phyloP scores from a whole-genome alignment of 768 basidiomycete species.

The Lentinus tigrinus region DNA sequence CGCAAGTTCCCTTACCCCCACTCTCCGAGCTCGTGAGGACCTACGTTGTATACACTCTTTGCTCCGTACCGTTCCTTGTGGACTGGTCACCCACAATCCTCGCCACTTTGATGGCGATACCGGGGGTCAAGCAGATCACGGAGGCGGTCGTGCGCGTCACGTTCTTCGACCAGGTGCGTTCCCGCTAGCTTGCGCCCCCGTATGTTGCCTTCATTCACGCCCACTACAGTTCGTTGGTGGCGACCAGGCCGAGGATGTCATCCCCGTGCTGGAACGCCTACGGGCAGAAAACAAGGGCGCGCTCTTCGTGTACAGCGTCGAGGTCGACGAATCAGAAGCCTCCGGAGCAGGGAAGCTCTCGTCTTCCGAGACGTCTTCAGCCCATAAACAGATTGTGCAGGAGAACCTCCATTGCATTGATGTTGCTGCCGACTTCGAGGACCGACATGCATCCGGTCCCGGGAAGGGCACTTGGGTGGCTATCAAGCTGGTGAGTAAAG shows the following conservation, averaged over 20 bases:
- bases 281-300: conserved; percentile 73
- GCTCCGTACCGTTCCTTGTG: conserved; percentile 73
- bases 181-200: not conserved
- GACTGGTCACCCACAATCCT: conserved; percentile 73
- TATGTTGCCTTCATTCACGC: not conserved
- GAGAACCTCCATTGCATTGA: conserved; percentile 80
- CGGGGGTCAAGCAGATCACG: conserved; percentile 57
- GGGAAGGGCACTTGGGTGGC: conserved; percentile 79
- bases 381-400: conserved; percentile 63
- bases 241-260: conserved; percentile 68
- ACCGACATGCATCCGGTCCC: conserved; percentile 26
- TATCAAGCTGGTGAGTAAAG: conserved; percentile 62
- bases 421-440: conserved; percentile 81
- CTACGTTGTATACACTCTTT: conserved; percentile 81
- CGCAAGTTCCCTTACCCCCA: conserved; percentile 10
- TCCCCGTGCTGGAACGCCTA: conserved; percentile 62
- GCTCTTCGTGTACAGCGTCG: conserved; percentile 85
- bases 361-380: conserved; percentile 23
- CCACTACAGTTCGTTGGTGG: conserved; percentile 79
- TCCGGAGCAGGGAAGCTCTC: conserved; percentile 31
- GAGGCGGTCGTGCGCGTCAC: conserved; percentile 72
- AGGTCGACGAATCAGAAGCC: conserved; percentile 66
- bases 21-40: conserved; percentile 54
- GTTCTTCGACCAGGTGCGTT: conserved; percentile 78
- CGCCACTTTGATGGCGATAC: conserved; percentile 54